These are phyloP conservation scores for Euphrasia confusa DNA, from an alignment of 257 asterid genomes.

Conservation along the genomic window DNA sequence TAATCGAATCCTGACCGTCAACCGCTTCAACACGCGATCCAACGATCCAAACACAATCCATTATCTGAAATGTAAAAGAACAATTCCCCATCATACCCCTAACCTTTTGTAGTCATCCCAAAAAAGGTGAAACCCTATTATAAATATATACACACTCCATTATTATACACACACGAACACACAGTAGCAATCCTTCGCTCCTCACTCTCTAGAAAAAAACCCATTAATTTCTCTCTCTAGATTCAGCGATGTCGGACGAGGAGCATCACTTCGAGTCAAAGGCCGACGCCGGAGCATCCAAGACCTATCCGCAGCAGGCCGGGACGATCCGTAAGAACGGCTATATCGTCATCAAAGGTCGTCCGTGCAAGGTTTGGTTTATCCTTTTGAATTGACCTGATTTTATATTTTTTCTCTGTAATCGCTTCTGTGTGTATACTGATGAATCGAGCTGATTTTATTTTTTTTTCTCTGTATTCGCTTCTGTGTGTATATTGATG, in stretches of 20 bases:
- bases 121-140: too few relatives aligned
- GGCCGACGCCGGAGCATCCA: slow-evolving; percentile 48
- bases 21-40: background rate
- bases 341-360: slow-evolving; percentile 35
- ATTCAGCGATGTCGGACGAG: slow-evolving; percentile 40
- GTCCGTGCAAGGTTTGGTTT: slow-evolving; percentile 44
- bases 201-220: too few relatives aligned
- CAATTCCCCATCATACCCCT: too few relatives aligned
- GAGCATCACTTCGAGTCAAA: slow-evolving; percentile 45
- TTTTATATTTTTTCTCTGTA: too few relatives aligned
- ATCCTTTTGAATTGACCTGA: background rate
- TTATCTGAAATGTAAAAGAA: too few relatives aligned
- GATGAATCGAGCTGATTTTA: background rate
- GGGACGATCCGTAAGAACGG: slow-evolving; percentile 47
- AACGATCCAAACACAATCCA: slow-evolving; percentile 15
- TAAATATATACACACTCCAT: too few relatives aligned
- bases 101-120: too few relatives aligned
- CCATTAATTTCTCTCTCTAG: too few relatives aligned
- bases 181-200: too few relatives aligned
- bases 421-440: background rate
- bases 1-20: slow-evolving; percentile 30
- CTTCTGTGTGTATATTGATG: background rate
- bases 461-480: too few relatives aligned
- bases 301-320: slow-evolving; percentile 44
- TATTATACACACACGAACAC: too few relatives aligned